Conservation (phyloP, 345 rosid genomes). For the Brassica napus region Da-Ae NC_063443.1:18218001-18218500, state of each 20-base stretch:
- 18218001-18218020: too few relatives aligned
- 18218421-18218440: not conserved
- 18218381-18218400: not conserved
- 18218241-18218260: too few relatives aligned
- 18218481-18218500: constrained; percentile 1
- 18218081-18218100: not conserved
- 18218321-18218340: constrained; percentile 7
- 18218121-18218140: constrained; percentile 23
- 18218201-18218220: constrained; percentile 14
- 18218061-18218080: not conserved
- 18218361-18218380: not conserved
- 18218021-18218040: not conserved
- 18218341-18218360: not conserved
- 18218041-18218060: not conserved
- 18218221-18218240: not conserved
- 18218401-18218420: not conserved
- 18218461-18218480: constrained; percentile 4
- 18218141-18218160: constrained; percentile 8
- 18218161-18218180: constrained; percentile 13
- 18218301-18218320: not conserved
- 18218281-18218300: not conserved
- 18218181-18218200: constrained; percentile 20
- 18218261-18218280: too few relatives aligned
- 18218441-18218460: not conserved
- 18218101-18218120: constrained; percentile 3